A percentile compares a stretch with the other conserved stretches of the same genome.
These are phyloP conservation scores for Hypoxylon fuscum DNA, from an alignment of 495 filamentous ascomycete genomes.

Conservation along the genomic window DNA sequence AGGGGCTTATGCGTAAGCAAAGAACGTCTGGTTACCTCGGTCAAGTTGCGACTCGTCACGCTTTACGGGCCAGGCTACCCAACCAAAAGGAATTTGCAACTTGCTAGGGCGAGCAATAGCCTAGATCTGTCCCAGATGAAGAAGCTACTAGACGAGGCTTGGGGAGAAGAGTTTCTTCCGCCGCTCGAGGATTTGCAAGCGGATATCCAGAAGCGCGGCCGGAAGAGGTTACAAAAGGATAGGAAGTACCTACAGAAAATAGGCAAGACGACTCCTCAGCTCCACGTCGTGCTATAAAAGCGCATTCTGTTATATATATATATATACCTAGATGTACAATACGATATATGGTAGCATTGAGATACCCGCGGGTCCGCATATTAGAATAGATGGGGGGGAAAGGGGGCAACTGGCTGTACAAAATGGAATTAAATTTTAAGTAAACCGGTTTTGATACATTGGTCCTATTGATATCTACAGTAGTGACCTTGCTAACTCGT, in stretches of 20 bases:
- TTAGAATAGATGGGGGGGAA: conserved; percentile 10
- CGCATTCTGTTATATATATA: background rate
- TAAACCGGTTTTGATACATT: conserved; percentile 26
- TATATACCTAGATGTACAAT: too few species aligned
- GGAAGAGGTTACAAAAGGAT: conserved; percentile 8
- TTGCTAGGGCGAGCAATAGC: conserved; percentile 30
- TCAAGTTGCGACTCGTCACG: conserved; percentile 37
- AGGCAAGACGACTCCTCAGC: conserved; percentile 18
- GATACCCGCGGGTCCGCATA: conserved; percentile 32
- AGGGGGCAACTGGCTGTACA: background rate
- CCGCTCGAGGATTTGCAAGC: conserved; percentile 27
- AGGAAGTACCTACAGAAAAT: conserved; percentile 17
- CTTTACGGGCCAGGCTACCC: conserved; percentile 40
- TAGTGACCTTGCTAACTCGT: conserved; percentile 11
- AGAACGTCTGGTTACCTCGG: conserved; percentile 2
- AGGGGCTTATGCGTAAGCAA: conserved; percentile 31
- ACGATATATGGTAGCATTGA: conserved; percentile 19
- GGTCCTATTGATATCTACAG: conserved; percentile 2
- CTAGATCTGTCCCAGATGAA: conserved; percentile 41
- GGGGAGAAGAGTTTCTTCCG: conserved; percentile 46
- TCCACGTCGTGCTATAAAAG: conserved; percentile 14
- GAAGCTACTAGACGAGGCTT: conserved; percentile 42
- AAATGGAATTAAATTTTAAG: conserved; percentile 33
- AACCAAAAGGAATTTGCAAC: conserved; percentile 10
- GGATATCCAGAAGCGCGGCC: conserved; percentile 18